These are phyloP conservation scores for Mycena vitilis DNA, from an alignment of 768 basidiomycete genomes.

Conservation along the genomic window DNA sequence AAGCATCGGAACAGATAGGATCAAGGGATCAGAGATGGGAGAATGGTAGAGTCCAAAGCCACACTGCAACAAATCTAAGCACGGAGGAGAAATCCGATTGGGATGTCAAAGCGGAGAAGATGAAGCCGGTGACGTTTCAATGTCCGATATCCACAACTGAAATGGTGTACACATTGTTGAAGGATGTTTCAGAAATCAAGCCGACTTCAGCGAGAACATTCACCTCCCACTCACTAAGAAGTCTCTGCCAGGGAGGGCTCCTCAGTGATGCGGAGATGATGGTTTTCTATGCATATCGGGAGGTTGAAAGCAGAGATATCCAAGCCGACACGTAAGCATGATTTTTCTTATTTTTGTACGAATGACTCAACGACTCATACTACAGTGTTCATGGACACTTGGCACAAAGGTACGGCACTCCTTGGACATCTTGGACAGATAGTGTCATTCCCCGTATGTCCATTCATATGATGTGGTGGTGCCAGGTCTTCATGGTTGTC, in stretches of 20 bases:
- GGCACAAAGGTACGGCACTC: neutral
- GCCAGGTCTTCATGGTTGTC: neutral
- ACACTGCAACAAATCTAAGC: too few species aligned
- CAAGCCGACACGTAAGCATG: neutral
- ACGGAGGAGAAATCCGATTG: neutral
- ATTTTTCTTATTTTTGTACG: neutral
- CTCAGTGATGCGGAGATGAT: too few species aligned
- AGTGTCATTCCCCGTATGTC: neutral
- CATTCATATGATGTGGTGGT: too few species aligned
- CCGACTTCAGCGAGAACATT: too few species aligned
- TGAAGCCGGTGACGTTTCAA: neutral
- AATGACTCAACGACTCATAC: neutral
- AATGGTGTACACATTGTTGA: neutral
- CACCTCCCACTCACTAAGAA: too few species aligned
- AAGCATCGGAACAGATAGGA: too few species aligned
- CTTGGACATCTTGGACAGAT: neutral
- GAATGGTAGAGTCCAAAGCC: too few species aligned
- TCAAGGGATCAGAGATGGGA: too few species aligned
- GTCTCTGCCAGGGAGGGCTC: too few species aligned
- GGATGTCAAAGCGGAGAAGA: neutral
- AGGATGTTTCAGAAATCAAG: too few species aligned
- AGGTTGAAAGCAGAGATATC: neutral
- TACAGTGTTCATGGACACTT: constrained; percentile 5
- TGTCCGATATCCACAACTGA: too few species aligned
- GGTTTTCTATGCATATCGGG: neutral